phyloP scores from a whole-genome alignment of 2,329 filamentous ascomycete species.

The Fusarium sp. region DNA sequence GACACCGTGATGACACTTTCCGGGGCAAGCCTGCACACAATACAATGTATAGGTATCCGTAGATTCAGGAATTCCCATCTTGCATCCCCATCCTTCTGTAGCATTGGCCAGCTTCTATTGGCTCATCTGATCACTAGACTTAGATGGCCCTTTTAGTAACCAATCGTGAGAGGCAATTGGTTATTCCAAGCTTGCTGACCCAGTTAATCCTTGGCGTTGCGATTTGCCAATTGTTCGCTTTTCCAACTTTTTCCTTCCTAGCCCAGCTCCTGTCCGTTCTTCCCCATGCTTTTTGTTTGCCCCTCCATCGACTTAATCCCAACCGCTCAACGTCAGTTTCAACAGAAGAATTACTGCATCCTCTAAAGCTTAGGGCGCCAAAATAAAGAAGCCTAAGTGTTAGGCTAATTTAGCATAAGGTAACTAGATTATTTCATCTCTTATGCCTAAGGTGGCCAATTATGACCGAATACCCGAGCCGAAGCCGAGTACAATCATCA shows the following conservation, averaged over 20 bases:
- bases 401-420: not conserved
- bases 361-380: not conserved
- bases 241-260: slow-evolving; percentile 14
- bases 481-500: not conserved
- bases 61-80: slow-evolving; percentile 22
- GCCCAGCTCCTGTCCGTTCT: slow-evolving; percentile 1
- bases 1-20: not conserved
- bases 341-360: not conserved
- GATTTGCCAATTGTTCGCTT: slow-evolving; percentile 25
- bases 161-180: slow-evolving; percentile 28
- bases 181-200: not conserved
- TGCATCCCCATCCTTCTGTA: slow-evolving; percentile 17
- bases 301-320: not conserved
- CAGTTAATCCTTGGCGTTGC: slow-evolving; percentile 5
- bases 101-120: slow-evolving; percentile 10
- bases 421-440: not conserved
- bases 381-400: not conserved
- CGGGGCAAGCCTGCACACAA: slow-evolving; percentile 7
- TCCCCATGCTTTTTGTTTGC: not conserved
- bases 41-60: no score
- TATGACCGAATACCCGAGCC: not conserved
- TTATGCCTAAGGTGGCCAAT: not conserved
- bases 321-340: not conserved
- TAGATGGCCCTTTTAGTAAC: not conserved
- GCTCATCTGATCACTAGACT: not conserved